Percentiles rank a stretch among this genome's conserved stretches.
Conservation (phyloP, 2,329 filamentous ascomycete genomes). For the Leptographium lundbergii region DNA sequence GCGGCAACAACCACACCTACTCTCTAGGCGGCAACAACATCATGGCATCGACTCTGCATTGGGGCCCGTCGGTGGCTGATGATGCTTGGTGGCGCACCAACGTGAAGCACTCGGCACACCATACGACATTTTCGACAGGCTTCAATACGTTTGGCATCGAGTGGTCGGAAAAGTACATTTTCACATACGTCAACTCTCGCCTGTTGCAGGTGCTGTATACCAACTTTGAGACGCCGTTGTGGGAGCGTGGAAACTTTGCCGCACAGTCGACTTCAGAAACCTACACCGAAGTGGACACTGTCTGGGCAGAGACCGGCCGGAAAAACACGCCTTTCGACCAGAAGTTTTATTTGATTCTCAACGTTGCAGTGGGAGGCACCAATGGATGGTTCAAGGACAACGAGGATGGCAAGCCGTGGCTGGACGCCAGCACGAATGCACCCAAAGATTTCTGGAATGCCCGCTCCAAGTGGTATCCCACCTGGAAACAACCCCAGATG, state of each 20-base stretch:
- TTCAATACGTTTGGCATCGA: constrained; percentile 74
- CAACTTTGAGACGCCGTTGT: constrained; percentile 57
- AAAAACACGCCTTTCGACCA: constrained; percentile 62
- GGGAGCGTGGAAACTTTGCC: constrained; percentile 56
- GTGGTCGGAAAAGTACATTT: constrained; percentile 81
- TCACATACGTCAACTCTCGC: constrained; percentile 72
- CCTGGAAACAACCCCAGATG: constrained; percentile 58
- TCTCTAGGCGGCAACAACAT: constrained; percentile 70
- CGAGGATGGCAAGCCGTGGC: constrained; percentile 63
- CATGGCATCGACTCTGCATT: constrained; percentile 66
- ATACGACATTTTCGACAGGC: constrained; percentile 55
- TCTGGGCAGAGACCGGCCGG: constrained; percentile 49
- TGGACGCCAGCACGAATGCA: constrained; percentile 53
- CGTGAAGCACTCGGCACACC: constrained; percentile 60
- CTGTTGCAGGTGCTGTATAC: constrained; percentile 71
- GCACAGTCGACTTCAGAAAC: constrained; percentile 40
- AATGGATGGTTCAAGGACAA: constrained; percentile 79
- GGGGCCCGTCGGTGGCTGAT: constrained; percentile 59
- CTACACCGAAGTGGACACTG: constrained; percentile 49
- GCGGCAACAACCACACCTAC: constrained; percentile 73
- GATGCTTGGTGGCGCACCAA: constrained; percentile 80
- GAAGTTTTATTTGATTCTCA: constrained; percentile 63
- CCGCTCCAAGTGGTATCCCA: constrained; percentile 51
- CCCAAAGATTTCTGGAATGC: constrained; percentile 67
- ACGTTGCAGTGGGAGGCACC: constrained; percentile 62